Evolutionary conservation across 2,329 filamentous ascomycete genomes (phyloP), one percentile per base, ranked within the genome.

Genomic region (Aspergillus intermedius): DNA sequence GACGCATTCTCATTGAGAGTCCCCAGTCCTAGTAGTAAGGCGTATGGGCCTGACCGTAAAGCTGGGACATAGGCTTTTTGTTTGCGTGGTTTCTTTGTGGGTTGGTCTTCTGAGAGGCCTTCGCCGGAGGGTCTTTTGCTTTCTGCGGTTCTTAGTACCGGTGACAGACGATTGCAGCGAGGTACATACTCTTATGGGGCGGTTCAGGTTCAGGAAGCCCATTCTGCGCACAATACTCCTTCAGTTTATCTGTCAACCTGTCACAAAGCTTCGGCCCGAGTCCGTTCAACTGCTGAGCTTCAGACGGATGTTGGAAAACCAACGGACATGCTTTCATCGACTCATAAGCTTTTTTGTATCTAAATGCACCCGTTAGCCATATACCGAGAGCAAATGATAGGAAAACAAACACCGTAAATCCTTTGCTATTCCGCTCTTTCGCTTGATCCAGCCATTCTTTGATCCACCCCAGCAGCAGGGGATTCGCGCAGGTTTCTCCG

Each of bases 391-490:
- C 4, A 15, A 22, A 4, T 7, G 13, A 46, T 12, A 34, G 41
- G n/a, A 37, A 42, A 32, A 61, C 66, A 37, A 48, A 77, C 72
- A 74, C 71, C 43, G 77, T 80, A 21, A 82, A 70, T 19, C 84
- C 85, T 63, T 88, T 89, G 15, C 81, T 80, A 61, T 85, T 88
- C 42, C 78, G 79, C 56, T 88, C 81, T 44, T 78, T 76, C 10
- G 86, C 87, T 37, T 78, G 64, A 41, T 90, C 84, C 44, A 86
- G 77, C 85, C 84, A 89, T 72, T 90, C 86, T 60, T 87, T 84
- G 45, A 91, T 81, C 82, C 86, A 91, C 54, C 72, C 71, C 9
- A 91, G 75, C 7, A 89, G 76, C 37, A 88, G 74, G 4, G 87
- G 83, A 58, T 93, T 93, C 13, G 82, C 78, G 54, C 80, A 84